phyloP scores from a whole-genome alignment of 192 early-diverging fungal species.

The Podila minutissima region DNA sequence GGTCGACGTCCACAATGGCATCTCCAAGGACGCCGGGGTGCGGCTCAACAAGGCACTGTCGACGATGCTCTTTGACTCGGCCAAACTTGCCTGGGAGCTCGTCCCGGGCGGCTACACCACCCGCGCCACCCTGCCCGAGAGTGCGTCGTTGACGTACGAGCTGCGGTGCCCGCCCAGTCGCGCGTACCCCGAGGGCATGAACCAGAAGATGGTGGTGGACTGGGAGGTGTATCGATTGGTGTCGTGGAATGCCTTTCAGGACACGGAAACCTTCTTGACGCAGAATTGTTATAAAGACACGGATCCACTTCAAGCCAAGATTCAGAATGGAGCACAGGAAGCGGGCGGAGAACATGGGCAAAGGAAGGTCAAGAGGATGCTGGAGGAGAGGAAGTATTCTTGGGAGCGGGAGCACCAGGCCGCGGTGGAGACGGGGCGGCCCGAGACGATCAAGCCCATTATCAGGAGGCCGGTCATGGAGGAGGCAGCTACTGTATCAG shows the following conservation, averaged over 20 bases:
- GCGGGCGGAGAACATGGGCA: not conserved
- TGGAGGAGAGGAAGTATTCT: not conserved
- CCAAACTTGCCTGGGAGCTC: not conserved
- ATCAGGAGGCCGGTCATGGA: not conserved
- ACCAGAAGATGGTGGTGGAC: not conserved
- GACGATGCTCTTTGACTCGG: not conserved
- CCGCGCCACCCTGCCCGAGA: conserved; percentile 22
- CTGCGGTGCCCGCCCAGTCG: conserved; percentile 13
- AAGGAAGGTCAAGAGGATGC: not conserved
- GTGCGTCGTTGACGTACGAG: conserved; percentile 8
- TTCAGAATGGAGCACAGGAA: not conserved
- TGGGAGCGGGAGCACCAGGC: conserved; percentile 1
- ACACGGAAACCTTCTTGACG: conserved; percentile 12
- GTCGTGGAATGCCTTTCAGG: conserved; percentile 24
- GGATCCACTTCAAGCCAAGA: not conserved
- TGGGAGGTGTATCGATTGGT: conserved; percentile 24
- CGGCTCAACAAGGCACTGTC: conserved; percentile 38
- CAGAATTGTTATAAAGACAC: conserved; percentile 22
- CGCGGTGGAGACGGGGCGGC: not conserved
- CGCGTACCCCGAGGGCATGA: conserved; percentile 1
- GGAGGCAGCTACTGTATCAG: not conserved
- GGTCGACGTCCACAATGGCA: conserved; percentile 15
- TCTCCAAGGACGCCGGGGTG: conserved; percentile 44
- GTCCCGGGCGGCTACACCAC: conserved; percentile 10
- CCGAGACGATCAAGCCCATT: not conserved